Percentiles rank a stretch among this genome's conserved stretches.
Evolutionary conservation across 495 filamentous ascomycete species (phyloP).

Genomic region (Neurospora sp.): DNA sequence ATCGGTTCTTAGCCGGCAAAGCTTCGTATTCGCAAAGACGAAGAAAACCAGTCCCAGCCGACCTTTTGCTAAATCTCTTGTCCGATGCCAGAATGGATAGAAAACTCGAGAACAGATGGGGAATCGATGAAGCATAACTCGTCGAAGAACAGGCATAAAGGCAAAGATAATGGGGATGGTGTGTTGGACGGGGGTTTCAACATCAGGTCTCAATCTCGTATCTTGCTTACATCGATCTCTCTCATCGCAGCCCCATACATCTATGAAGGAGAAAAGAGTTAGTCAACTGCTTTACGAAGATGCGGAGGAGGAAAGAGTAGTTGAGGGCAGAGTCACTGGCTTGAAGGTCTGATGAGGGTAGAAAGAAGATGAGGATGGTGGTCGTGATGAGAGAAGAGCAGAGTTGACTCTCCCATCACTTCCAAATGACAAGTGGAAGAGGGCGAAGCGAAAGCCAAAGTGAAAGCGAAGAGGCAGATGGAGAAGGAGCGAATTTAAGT

Average conservation of each 20-base stretch:
- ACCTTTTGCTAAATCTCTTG: constrained; percentile 16
- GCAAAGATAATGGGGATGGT: not conserved
- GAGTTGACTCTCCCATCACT: not conserved
- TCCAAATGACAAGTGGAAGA: not conserved
- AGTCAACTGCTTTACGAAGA: not conserved
- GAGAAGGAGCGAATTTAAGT: not conserved
- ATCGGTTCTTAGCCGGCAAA: no score
- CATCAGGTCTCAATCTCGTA: not conserved
- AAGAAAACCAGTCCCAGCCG: no score
- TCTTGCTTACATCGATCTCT: not conserved
- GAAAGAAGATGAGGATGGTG: no score
- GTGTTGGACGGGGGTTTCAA: not conserved
- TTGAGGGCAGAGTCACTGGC: not conserved
- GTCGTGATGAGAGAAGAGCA: no score
- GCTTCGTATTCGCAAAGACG: no score
- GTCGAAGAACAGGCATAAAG: not conserved
- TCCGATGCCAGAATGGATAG: no score
- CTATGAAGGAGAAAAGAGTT: not conserved
- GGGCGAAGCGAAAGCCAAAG: not conserved
- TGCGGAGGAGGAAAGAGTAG: not conserved
- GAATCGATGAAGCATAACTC: no score
- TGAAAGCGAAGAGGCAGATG: not conserved
- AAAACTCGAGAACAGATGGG: no score
- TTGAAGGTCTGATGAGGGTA: not conserved
- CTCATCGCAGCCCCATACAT: not conserved